Evolutionary conservation across 164 flowering plant species (phyloP).

Genomic region (Magnolia sinica): DNA sequence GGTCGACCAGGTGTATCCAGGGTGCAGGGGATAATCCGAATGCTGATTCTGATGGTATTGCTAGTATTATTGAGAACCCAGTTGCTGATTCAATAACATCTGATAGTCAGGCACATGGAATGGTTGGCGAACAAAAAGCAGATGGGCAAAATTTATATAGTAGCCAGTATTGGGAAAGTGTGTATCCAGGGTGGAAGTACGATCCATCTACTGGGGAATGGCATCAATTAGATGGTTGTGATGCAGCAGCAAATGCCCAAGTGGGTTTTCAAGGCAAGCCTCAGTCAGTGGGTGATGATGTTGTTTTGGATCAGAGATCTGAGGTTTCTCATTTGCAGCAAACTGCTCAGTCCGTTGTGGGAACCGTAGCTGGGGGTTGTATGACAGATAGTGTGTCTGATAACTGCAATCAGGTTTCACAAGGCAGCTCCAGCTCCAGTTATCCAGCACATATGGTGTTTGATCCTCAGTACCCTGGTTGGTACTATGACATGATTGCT

Average conservation of each 20-base stretch:
- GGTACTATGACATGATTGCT: slow-evolving; percentile 77
- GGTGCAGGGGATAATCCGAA: slow-evolving; percentile 14
- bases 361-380: slow-evolving; percentile 38
- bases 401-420: slow-evolving; percentile 48
- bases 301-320: slow-evolving; percentile 33
- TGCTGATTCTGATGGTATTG: slow-evolving; percentile 12
- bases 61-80: slow-evolving; percentile 8
- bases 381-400: slow-evolving; percentile 33
- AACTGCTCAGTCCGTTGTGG: slow-evolving; percentile 47
- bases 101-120: slow-evolving; percentile 27
- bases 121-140: slow-evolving; percentile 19
- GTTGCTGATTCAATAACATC: slow-evolving; percentile 21
- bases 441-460: slow-evolving; percentile 89
- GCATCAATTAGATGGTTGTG: slow-evolving; percentile 63
- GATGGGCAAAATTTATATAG: slow-evolving; percentile 36
- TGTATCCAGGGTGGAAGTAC: slow-evolving; percentile 90
- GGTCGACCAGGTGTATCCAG: too few relatives aligned
- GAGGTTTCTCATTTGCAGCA: slow-evolving; percentile 68
- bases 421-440: slow-evolving; percentile 40
- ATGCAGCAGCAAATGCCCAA: slow-evolving; percentile 27
- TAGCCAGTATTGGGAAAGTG: slow-evolving; percentile 68
- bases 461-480: slow-evolving; percentile 93
- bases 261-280: slow-evolving; percentile 22
- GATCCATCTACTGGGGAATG: slow-evolving; percentile 75
- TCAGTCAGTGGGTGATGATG: slow-evolving; percentile 18